Evolutionary conservation across 495 filamentous ascomycete species (phyloP), one percentile per base, ranked within the genome.

Genomic region (Ramalina peruviana): DNA sequence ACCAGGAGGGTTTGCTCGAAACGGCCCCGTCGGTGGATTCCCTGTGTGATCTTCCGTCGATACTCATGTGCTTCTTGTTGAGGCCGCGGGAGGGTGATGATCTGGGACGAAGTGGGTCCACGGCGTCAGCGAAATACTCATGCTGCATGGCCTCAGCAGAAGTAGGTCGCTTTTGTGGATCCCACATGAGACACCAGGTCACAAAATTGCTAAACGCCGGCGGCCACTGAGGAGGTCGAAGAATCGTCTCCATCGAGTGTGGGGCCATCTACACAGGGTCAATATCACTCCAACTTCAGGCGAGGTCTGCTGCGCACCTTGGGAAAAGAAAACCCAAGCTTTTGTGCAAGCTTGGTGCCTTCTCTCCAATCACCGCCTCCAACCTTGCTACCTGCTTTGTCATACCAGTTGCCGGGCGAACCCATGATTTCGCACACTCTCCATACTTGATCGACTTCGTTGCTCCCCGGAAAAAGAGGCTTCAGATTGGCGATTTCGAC

Each of bases 171-270:
- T 70, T 80, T 68, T 88, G 89, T 15, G 93, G 93, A 66, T 99
- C 93, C 93, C 93, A 99, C 92, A 97, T 94, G 52, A 99, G 67
- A 68, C 93, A 99, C 89, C 88, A 95, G 2, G 93, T 97, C 43
- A 99, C 93, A 59, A 99, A 96, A 26, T 88, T 75, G 56, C 80
- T 81, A 26, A 99, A 74, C 33, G 86, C 85, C 1, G 80, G 69
- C 4, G 93, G 92, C 93, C 93, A 99, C 60, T 92, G 85, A 13
- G 93, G 88, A 4, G 83, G 58, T 55, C 86, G 86, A 5, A 97
- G 74, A 55, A 97, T 93, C 25, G 84, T 87, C 53, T 96, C 92
- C 85, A 99, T 92, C 5, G 89, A 78, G 61, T 96, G 90, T 19
- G 93, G 93, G 38, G 92, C 88, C 93, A 99, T 99, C 82, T 92